These are phyloP conservation scores for Hericium alpestre DNA, from an alignment of 768 basidiomycete genomes.

Conservation along the genomic window DNA sequence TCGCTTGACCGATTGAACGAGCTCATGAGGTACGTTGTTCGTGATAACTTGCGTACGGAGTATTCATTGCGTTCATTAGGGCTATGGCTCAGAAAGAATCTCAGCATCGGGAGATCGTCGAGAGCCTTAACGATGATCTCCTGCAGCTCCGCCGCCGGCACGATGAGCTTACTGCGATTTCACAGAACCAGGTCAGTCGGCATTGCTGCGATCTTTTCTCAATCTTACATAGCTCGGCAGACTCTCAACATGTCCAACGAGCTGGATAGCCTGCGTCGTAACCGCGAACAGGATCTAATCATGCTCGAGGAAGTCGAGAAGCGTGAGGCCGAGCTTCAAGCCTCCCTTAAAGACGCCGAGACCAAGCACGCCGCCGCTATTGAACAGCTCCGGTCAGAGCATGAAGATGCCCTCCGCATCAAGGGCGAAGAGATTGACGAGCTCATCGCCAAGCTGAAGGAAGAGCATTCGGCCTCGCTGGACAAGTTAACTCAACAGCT, in stretches of 20 bases:
- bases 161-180: conserved; percentile 71
- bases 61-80: conserved; percentile 29
- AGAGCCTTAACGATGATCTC: conserved; percentile 59
- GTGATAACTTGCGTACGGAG: conserved; percentile 2
- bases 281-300: conserved; percentile 42
- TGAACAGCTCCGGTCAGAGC: conserved; percentile 34
- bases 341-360: conserved; percentile 39
- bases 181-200: conserved; percentile 66
- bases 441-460: conserved; percentile 35
- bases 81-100: conserved; percentile 98
- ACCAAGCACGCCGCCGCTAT: conserved; percentile 38
- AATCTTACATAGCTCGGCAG: conserved; percentile 25
- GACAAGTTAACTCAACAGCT: conserved; percentile 22
- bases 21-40: conserved; percentile 68
- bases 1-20: conserved; percentile 77
- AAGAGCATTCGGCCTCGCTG: conserved; percentile 35
- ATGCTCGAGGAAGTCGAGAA: conserved; percentile 45
- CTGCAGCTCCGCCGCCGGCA: conserved; percentile 63
- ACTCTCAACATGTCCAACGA: conserved; percentile 82
- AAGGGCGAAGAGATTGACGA: conserved; percentile 33
- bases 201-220: background rate
- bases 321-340: conserved; percentile 45
- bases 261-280: conserved; percentile 60
- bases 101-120: conserved; percentile 72
- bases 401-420: conserved; percentile 31